These are phyloP conservation scores for Dissophora globulifera DNA, from an alignment of 192 early-diverging fungal species.

Conservation along the genomic window DNA sequence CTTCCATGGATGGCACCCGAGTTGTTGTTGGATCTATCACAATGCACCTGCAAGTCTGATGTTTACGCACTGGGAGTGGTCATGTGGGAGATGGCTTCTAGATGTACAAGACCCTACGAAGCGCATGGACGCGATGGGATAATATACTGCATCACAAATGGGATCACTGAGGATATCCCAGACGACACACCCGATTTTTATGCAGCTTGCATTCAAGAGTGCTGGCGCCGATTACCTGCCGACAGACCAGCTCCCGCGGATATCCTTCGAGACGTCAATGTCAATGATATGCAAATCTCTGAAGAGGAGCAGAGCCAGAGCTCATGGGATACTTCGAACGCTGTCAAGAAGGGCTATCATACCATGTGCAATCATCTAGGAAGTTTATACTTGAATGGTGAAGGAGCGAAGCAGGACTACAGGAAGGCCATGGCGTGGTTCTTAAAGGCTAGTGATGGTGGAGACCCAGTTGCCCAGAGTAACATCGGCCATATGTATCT, in stretches of 20 bases:
- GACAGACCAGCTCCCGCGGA: constrained; percentile 5
- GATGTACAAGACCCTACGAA: neutral
- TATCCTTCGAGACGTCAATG: neutral
- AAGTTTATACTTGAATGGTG: neutral
- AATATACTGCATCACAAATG: neutral
- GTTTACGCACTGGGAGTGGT: constrained; percentile 37
- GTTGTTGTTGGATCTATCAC: neutral
- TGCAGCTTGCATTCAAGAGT: neutral
- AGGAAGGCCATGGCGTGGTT: neutral
- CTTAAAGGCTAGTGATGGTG: neutral
- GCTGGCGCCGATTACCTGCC: neutral
- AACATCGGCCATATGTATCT: too few species aligned
- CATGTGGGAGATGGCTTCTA: constrained; percentile 34
- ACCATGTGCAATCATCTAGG: neutral
- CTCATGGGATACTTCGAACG: neutral
- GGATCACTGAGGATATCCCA: constrained; percentile 3
- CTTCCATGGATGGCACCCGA: constrained; percentile 18
- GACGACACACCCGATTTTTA: neutral
- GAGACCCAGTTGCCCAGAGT: too few species aligned
- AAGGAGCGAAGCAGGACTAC: neutral
- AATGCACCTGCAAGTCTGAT: constrained; percentile 17
- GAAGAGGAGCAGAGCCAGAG: neutral
- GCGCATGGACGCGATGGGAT: neutral
- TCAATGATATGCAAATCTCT: neutral
- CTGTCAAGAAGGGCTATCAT: neutral